Evolutionary conservation across 2,329 filamentous ascomycete genomes (phyloP).

Genomic region (Aureobasidium sp.): DNA sequence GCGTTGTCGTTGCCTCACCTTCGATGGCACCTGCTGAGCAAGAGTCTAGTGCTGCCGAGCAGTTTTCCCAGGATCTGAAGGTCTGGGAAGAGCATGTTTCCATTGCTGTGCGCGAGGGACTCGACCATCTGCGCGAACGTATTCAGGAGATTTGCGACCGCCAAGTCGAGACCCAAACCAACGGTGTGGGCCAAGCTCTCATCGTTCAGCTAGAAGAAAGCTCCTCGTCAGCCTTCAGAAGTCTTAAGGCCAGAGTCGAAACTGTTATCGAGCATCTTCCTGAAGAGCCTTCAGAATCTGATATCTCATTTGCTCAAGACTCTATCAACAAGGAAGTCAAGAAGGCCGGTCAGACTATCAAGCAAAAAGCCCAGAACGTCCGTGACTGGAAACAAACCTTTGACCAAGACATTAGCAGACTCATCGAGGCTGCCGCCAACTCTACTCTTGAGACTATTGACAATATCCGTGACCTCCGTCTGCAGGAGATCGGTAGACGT

Average conservation of each 20-base stretch:
- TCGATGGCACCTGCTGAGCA: conserved; percentile 31
- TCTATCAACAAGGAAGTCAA: conserved; percentile 53
- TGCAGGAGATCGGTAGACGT: conserved; percentile 84
- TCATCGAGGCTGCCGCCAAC: conserved; percentile 66
- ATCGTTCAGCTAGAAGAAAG: conserved; percentile 62
- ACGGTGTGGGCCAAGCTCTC: conserved; percentile 58
- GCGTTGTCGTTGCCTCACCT: conserved; percentile 19
- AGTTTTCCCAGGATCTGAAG: conserved; percentile 69
- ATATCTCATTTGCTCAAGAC: conserved; percentile 46
- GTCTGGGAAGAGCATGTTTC: conserved; percentile 86
- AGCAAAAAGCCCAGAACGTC: conserved; percentile 68
- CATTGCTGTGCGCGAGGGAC: conserved; percentile 74
- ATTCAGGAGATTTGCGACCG: conserved; percentile 66
- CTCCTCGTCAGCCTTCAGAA: conserved; percentile 54
- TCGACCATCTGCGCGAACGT: conserved; percentile 57
- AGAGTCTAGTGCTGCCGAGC: conserved; percentile 42
- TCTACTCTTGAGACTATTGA: conserved; percentile 78
- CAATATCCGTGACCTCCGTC: conserved; percentile 70
- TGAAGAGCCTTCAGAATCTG: conserved; percentile 47
- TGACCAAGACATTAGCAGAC: conserved; percentile 59
- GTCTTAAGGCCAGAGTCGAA: conserved; percentile 61
- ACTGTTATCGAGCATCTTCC: conserved; percentile 49
- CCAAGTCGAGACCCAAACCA: conserved; percentile 60
- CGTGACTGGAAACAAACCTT: conserved; percentile 69
- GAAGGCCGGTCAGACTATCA: conserved; percentile 63